These are phyloP conservation scores for Dactylorhiza incarnata DNA, from an alignment of 106 monocot species.

Conservation along the genomic window DNA sequence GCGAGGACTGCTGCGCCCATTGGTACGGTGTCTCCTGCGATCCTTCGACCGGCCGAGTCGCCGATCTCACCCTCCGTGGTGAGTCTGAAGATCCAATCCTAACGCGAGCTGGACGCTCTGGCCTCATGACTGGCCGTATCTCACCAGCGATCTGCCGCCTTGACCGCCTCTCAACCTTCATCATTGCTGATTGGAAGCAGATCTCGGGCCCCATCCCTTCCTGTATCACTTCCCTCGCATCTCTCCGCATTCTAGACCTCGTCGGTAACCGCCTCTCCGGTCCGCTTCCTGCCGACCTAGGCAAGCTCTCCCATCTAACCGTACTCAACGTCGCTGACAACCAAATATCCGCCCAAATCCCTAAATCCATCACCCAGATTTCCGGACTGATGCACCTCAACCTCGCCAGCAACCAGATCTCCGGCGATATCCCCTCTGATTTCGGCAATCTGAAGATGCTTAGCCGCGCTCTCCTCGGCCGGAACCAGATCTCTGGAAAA, in stretches of 20 bases:
- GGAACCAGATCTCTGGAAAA: slow-evolving; percentile 54
- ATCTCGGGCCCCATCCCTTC: slow-evolving; percentile 64
- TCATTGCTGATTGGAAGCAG: slow-evolving; percentile 85
- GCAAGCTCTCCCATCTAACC: slow-evolving; percentile 48
- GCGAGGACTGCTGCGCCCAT: slow-evolving; percentile 54
- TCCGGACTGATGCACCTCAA: slow-evolving; percentile 71
- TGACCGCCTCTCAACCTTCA: slow-evolving; percentile 43
- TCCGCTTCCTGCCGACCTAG: slow-evolving; percentile 42
- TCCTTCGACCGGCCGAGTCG: slow-evolving; percentile 42
- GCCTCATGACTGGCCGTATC: slow-evolving; percentile 70
- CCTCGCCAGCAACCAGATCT: slow-evolving; percentile 49
- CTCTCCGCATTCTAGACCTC: slow-evolving; percentile 71
- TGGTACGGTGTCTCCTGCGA: slow-evolving; percentile 87
- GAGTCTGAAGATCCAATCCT: slow-evolving; percentile 45
- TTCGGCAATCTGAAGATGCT: slow-evolving; percentile 67
- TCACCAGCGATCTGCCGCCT: slow-evolving; percentile 52
- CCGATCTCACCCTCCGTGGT: slow-evolving; percentile 40
- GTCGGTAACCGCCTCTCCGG: slow-evolving; percentile 73
- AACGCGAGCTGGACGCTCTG: slow-evolving; percentile 27
- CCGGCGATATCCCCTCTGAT: slow-evolving; percentile 47
- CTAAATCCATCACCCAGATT: slow-evolving; percentile 42
- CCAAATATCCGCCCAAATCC: slow-evolving; percentile 52
- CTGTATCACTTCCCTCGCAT: slow-evolving; percentile 48
- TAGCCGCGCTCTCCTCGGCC: slow-evolving; percentile 60
- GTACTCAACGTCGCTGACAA: slow-evolving; percentile 90